Percentiles rank a stretch among this genome's conserved stretches.
Evolutionary conservation across 768 basidiomycete genomes (phyloP).

Genomic region (Hemileccinum rubropunctum): DNA sequence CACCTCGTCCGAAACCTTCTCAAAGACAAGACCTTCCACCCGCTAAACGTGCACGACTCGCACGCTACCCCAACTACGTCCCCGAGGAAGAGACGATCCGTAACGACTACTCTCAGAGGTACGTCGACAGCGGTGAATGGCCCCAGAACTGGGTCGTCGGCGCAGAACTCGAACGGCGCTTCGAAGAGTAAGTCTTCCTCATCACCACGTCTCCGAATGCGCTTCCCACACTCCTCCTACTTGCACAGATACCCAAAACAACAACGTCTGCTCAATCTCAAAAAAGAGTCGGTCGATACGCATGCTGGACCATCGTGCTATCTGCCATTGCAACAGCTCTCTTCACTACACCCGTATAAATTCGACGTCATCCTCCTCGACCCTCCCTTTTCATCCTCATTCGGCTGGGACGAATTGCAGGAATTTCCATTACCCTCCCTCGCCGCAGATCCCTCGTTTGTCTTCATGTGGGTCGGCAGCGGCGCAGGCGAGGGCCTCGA

Average conservation of each 20-base stretch:
- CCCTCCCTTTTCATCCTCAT: conserved; percentile 84
- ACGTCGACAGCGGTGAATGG: conserved; percentile 90
- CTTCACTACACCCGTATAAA: conserved; percentile 58
- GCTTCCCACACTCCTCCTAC: neutral
- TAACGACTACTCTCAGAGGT: conserved; percentile 90
- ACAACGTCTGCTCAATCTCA: conserved; percentile 76
- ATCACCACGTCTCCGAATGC: neutral
- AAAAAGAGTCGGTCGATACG: conserved; percentile 71
- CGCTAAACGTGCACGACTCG: conserved; percentile 69
- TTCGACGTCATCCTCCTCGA: conserved; percentile 93
- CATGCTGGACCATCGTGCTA: conserved; percentile 74
- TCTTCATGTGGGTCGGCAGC: conserved; percentile 95
- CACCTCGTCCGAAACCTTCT: conserved; percentile 31
- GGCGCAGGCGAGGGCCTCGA: conserved; percentile 91
- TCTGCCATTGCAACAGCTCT: conserved; percentile 58
- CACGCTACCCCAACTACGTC: conserved; percentile 77
- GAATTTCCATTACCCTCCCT: conserved; percentile 78
- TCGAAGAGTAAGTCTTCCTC: conserved; percentile 81
- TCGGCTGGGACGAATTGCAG: conserved; percentile 82
- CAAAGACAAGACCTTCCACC: conserved; percentile 55
- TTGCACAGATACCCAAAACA: conserved; percentile 86
- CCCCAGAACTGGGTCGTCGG: conserved; percentile 93
- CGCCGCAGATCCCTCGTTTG: conserved; percentile 88
- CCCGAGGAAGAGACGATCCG: conserved; percentile 95
- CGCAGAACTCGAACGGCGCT: conserved; percentile 82